Percentiles rank a stretch among this genome's conserved stretches.
Evolutionary conservation across 2,329 filamentous ascomycete genomes (phyloP).

Genomic region (Boeremia exigua): DNA sequence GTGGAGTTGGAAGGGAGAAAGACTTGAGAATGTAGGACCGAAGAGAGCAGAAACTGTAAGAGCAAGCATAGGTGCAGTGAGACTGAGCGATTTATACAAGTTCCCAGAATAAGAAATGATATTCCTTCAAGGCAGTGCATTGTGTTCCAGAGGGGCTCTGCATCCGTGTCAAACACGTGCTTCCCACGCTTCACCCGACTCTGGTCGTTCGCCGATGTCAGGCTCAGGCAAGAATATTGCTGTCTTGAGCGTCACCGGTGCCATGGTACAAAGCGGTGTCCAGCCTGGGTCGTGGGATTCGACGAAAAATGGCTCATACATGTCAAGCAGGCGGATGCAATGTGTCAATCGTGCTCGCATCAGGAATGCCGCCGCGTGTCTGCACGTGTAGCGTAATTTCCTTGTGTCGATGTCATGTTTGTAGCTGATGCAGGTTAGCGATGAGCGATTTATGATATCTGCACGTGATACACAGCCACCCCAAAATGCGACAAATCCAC

Average conservation of each 20-base stretch:
- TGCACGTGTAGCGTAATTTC: conserved; percentile 21
- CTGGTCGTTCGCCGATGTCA: neutral
- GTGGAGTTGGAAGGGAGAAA: conserved; percentile 6
- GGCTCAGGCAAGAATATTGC: neutral
- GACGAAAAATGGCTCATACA: conserved; percentile 35
- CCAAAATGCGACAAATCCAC: conserved; percentile 11
- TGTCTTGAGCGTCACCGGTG: neutral
- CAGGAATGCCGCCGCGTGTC: conserved; percentile 11
- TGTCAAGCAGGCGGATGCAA: conserved; percentile 12
- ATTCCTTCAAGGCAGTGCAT: conserved; percentile 6
- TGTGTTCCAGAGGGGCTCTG: conserved; percentile 1
- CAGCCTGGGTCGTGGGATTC: conserved; percentile 20
- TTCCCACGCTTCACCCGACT: neutral
- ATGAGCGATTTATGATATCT: conserved; percentile 30
- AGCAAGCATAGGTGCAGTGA: conserved; percentile 2
- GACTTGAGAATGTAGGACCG: conserved; percentile 3
- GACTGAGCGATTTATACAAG: conserved; percentile 16
- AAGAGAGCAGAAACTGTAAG: conserved; percentile 15
- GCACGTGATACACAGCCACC: conserved; percentile 27
- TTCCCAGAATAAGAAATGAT: conserved; percentile 7
- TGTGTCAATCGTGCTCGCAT: conserved; percentile 18
- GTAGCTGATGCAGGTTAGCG: conserved; percentile 33
- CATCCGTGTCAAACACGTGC: conserved; percentile 7
- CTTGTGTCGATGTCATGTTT: conserved; percentile 13
- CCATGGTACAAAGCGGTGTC: conserved; percentile 9